These are phyloP conservation scores for Cucumis hystrix DNA, from an alignment of 306 rosid species.

Conservation along the genomic window DNA sequence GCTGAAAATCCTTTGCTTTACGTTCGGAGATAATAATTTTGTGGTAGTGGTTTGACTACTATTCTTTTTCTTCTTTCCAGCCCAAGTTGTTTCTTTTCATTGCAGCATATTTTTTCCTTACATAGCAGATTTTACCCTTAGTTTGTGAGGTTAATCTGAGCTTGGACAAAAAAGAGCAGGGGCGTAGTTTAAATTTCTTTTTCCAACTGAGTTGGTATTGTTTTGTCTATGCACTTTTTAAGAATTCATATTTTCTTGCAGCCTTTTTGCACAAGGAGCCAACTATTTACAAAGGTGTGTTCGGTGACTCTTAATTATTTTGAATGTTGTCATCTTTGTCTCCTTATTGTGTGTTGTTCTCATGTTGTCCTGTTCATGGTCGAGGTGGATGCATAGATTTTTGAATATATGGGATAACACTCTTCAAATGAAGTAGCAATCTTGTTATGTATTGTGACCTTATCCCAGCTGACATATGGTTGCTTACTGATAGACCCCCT, in stretches of 20 bases:
- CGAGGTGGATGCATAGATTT: neutral
- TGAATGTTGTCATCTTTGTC: neutral
- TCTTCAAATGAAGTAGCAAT: neutral
- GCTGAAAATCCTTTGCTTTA: neutral
- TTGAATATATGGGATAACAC: neutral
- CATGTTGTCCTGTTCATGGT: neutral
- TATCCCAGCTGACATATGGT: neutral
- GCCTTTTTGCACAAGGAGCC: slow-evolving; percentile 86
- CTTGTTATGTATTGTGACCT: neutral
- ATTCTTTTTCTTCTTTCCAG: neutral
- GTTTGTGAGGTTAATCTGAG: neutral
- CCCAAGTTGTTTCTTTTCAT: neutral
- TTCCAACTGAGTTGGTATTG: neutral
- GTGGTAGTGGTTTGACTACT: neutral
- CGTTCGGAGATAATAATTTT: neutral
- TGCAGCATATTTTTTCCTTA: neutral
- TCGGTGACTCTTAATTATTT: neutral
- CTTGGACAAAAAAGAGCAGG: neutral
- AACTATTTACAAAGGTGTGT: slow-evolving; percentile 66
- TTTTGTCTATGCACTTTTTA: neutral
- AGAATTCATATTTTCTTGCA: slow-evolving; percentile 29
- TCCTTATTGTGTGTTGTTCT: neutral
- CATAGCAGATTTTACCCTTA: neutral
- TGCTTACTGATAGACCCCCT: no score
- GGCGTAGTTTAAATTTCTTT: neutral